Percentiles rank a stretch among this genome's conserved stretches.
These are phyloP conservation scores for Coniosporium apollinis DNA, from an alignment of 495 filamentous ascomycete genomes.

Conservation along the genomic window DNA sequence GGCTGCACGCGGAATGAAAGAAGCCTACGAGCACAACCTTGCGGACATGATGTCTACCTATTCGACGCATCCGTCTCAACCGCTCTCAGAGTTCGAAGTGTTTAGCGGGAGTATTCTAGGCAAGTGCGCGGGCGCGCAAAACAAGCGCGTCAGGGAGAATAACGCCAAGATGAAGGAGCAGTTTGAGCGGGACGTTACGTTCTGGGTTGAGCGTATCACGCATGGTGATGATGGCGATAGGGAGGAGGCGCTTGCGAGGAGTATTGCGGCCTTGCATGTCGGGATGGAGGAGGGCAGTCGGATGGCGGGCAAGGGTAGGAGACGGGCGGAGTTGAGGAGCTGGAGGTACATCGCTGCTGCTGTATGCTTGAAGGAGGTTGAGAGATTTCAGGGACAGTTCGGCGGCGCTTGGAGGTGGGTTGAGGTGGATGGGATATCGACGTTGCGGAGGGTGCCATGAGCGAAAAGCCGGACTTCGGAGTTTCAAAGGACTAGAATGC, in stretches of 20 bases:
- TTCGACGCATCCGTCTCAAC: slow-evolving; percentile 37
- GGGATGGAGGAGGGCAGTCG: slow-evolving; percentile 16
- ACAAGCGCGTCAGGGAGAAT: slow-evolving; percentile 43
- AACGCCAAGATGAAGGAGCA: slow-evolving; percentile 45
- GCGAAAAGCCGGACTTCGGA: no score
- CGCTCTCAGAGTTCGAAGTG: slow-evolving; percentile 56
- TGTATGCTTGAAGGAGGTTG: slow-evolving; percentile 29
- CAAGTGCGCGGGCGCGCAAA: slow-evolving; percentile 35
- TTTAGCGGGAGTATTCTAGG: slow-evolving; percentile 60
- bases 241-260: slow-evolving; percentile 28
- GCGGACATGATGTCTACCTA: slow-evolving; percentile 36
- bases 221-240: slow-evolving; percentile 19
- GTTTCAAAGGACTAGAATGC: no score
- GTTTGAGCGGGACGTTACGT: slow-evolving; percentile 34
- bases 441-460: no score
- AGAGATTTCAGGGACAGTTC: slow-evolving; percentile 19
- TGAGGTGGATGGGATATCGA: no score
- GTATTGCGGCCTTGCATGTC: slow-evolving; percentile 33
- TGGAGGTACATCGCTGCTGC: slow-evolving; percentile 31
- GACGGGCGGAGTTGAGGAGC: slow-evolving; percentile 24
- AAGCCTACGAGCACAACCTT: slow-evolving; percentile 50
- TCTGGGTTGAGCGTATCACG: slow-evolving; percentile 30
- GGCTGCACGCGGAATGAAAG: slow-evolving; percentile 32
- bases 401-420: no score
- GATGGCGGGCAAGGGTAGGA: slow-evolving; percentile 6